Evolutionary conservation across 352 stramenopile species (phyloP), one percentile per base, ranked within the genome.

Genomic region (Pythium apleroticum): DNA sequence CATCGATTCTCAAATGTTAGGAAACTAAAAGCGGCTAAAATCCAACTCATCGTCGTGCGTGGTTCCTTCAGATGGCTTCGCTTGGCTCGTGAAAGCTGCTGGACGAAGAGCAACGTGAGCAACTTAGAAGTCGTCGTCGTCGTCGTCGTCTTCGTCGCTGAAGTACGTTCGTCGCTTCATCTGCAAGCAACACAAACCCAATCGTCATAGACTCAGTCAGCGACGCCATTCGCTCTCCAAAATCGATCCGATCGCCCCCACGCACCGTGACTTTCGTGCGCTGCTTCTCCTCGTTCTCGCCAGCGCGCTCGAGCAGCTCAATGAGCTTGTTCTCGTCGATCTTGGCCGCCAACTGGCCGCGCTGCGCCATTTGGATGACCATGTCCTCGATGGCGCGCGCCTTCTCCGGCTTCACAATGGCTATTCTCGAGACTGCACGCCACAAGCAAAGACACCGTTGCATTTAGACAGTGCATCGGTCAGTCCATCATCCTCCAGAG

Each of bases 121-220:
- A 8, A 28, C 53, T 66, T 57, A 71, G 45, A 71, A 71, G 52
- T 71, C 64, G 57, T 95, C 86, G 57, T 93, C 85, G 61, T 95
- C 85, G 14, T 95, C 79, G 0, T 93, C 83, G n/a, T 95, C 87
- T 67, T 95, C 87, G 60, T 95, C 87, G 57, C 83, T 93, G 60
- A 95, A 95, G 69, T 93, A 92, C 74, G 83, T 93, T 66, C 87
- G 84, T 55, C 87, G 82, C 69, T 95, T 93, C 70, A 95, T 90
- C 86, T 94, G 24, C 71, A 0, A 19, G 35, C 22, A 14, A 25
- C 27, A 46, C 3, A 54, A 5, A 3, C 8, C n/a, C n/a, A n/a
- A n/a, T n/a, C n/a, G n/a, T n/a, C n/a, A n/a, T n/a, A n/a, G 30
- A 19, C n/a, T 57, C 9, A 11, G 10, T 33, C 22, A 41, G 10